Evolutionary conservation across 345 rosid species (phyloP), one percentile per base, ranked within the genome.

Genomic region (Citrus inodora): DNA sequence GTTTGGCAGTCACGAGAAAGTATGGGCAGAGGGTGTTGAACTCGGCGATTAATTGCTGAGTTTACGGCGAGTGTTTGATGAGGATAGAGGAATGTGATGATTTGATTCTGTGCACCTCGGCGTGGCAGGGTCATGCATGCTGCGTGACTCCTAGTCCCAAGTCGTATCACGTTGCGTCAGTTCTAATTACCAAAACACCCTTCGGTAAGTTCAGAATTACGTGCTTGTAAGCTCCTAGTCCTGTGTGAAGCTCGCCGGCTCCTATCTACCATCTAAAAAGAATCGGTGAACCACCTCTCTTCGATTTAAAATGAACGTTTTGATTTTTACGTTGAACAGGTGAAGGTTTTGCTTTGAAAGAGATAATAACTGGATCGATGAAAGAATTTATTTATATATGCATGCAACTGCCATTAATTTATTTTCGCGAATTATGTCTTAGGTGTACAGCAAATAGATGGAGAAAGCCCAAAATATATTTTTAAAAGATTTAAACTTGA

Each of bases 1-100:
- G 79, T 67, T 63, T 56, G 72, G 35, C 51, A 24, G 53, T 67
- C 79, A 67, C 79, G 67, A 76, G 74, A 63, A 76, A 58, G 55
- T 56, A 1, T 4, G 25, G 73, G 33, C 63, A 11, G 37, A 33
- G 24, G n/a, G 56, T 2, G 25, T 28, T 30, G 25, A 22, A 69
- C n/a, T 69, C 60, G 80, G 74, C 68, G 80, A 77, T 77, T 58
- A 76, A 55, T 55, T 30, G 65, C 10, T 9, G 27, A 25, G 35
- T 67, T 55, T 9, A 76, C 10, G 60, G 68, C 74, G 80, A 59
- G 37, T 60, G 22, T 40, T 77, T 69, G 61, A 21, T 16, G n/a
- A 13, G 13, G 27, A 9, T 38, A 4, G 19, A 5, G 69, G 24
- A 27, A 48, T 25, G 73, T 38, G 65, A 76, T 76, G 58, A 76